Evolutionary conservation across 2,329 filamentous ascomycete species (phyloP), one percentile per base, ranked within the genome.

Genomic region (Botrytis elliptica): DNA sequence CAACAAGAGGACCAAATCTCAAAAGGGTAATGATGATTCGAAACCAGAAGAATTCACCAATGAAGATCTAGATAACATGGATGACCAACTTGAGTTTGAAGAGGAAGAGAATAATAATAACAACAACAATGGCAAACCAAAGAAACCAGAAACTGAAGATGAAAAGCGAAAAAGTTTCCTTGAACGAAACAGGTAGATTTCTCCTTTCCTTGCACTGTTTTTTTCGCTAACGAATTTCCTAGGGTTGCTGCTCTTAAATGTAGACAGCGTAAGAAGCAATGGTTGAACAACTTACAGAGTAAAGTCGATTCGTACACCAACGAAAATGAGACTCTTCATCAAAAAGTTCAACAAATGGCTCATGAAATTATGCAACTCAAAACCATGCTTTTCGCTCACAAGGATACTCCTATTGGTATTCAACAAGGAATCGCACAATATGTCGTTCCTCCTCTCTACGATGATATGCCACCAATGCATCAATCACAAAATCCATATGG

Each of bases 161-260:
- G 96, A 99, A 85, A 99, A 99, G 86, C 89, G 96, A 60, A 97
- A 97, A 85, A 99, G 98, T 82, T 99, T 99, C 83, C 86, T 99
- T 3, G 96, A 99, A 81, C 88, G 96, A 42, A 99, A 99, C 83
- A 91, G 95, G 95, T 97, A 89, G 79, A 89, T 42, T 16, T 62
- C 25, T 59, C 67, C 46, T 68, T 49, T 18, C 16, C 1, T 3
- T 14, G 6, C 4, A 12, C 8, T 12, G 42, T 16, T 22, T 33
- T 70, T 55, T 70, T 29, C 52, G 14, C 63, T 59, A 7, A 67
- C 42, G 38, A 33, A 63, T 74, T 18, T 20, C 36, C 77, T 77
- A 98, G 96, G 81, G 94, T 99, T 77, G 96, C 96, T 76, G 96
- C 96, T 4, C 86, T 99, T 74, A 99, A 99, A 82, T 99, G 96